Evolutionary conservation across 2,329 filamentous ascomycete genomes (phyloP).

Genomic region (Talaromyces albobiverticillius): DNA sequence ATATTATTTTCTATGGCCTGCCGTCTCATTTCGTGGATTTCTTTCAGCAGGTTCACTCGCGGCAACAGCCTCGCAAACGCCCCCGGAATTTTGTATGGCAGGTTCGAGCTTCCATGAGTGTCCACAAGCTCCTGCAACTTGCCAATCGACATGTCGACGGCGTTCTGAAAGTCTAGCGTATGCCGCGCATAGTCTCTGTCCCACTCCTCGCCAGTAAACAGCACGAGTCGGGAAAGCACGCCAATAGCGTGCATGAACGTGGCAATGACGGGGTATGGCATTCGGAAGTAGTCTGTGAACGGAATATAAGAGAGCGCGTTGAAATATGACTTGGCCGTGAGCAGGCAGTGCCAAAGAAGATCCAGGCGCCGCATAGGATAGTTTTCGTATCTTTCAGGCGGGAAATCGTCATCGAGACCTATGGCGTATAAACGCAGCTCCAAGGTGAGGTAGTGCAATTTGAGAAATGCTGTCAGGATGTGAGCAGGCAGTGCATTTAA

Average conservation of each 20-base stretch:
- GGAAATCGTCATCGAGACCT: constrained; percentile 31
- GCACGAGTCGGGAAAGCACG: constrained; percentile 23
- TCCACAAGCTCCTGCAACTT: constrained; percentile 22
- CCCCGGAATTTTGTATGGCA: neutral
- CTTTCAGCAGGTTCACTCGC: neutral
- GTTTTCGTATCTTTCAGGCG: constrained; percentile 37
- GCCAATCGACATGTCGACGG: constrained; percentile 16
- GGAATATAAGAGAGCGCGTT: constrained; percentile 49
- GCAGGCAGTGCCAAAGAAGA: constrained; percentile 49
- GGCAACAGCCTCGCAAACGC: neutral
- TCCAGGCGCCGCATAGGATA: constrained; percentile 46
- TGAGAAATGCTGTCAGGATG: constrained; percentile 20
- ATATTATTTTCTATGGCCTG: neutral
- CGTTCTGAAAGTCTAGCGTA: constrained; percentile 21
- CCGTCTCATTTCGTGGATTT: neutral
- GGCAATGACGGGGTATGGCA: constrained; percentile 46
- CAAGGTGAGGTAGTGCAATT: constrained; percentile 25
- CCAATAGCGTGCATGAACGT: constrained; percentile 48
- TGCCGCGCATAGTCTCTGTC: constrained; percentile 22
- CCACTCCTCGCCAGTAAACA: constrained; percentile 25
- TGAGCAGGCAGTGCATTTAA: neutral
- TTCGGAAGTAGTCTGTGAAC: constrained; percentile 40
- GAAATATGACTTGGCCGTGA: constrained; percentile 50
- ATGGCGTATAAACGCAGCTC: constrained; percentile 26
- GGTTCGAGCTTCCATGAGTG: neutral